A percentile compares a stretch with the other conserved stretches of the same genome.
These are phyloP conservation scores for Saturnispora diversa DNA, from an alignment of 805 yeast species.

Conservation along the genomic window DNA sequence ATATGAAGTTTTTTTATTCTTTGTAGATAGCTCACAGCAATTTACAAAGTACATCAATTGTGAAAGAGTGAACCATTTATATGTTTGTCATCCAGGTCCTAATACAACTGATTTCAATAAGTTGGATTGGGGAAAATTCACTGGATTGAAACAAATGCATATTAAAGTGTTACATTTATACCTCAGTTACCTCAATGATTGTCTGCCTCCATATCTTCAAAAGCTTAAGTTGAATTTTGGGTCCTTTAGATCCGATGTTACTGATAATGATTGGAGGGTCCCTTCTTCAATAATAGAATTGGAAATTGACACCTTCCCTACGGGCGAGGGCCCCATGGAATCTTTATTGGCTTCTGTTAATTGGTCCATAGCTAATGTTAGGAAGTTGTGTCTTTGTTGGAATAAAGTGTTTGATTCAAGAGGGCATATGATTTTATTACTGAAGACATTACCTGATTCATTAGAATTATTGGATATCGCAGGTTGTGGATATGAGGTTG, in stretches of 20 bases:
- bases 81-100: slow-evolving; percentile 10
- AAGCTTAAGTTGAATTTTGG: slow-evolving; percentile 10
- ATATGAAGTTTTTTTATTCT: slow-evolving; percentile 9
- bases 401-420: slow-evolving; percentile 8
- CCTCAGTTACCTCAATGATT: slow-evolving; percentile 5
- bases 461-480: slow-evolving; percentile 8
- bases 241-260: not conserved
- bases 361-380: slow-evolving; percentile 5
- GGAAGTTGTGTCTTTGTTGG: slow-evolving; percentile 10
- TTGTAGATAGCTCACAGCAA: slow-evolving; percentile 5
- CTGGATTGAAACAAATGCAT: slow-evolving; percentile 5
- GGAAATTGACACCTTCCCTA: slow-evolving; percentile 9
- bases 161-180: slow-evolving; percentile 8
- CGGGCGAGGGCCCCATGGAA: slow-evolving; percentile 9
- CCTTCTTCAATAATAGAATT: slow-evolving; percentile 7
- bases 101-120: slow-evolving; percentile 6
- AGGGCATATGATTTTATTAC: slow-evolving; percentile 6
- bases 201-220: slow-evolving; percentile 5
- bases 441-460: slow-evolving; percentile 5
- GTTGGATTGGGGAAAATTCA: slow-evolving; percentile 7
- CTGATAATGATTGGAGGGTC: slow-evolving; percentile 6
- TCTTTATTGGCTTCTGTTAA: not conserved
- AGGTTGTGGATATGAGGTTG: slow-evolving; percentile 11
- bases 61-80: slow-evolving; percentile 7
- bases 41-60: slow-evolving; percentile 7